Conservation (phyloP, 345 rosid genomes). For the Dovyalis caffra region DNA sequence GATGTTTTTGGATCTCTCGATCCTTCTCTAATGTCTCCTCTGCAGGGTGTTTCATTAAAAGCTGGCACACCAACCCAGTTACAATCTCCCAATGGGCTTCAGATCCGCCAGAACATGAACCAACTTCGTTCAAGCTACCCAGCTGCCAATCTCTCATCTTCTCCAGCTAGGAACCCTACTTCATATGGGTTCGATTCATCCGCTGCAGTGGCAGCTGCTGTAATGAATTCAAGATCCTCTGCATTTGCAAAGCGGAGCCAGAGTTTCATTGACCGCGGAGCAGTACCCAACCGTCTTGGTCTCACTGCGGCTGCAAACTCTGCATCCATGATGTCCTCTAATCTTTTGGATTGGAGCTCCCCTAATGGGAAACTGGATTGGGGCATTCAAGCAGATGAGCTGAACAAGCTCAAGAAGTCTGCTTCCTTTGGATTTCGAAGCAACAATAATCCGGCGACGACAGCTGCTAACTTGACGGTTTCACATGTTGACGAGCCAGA, state of each 20-base stretch:
- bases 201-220: conserved; percentile 82
- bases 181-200: conserved; percentile 72
- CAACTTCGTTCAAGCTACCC: conserved; percentile 68
- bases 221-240: conserved; percentile 88
- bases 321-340: conserved; percentile 46
- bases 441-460: conserved; percentile 33
- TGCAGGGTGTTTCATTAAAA: conserved; percentile 45
- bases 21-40: conserved; percentile 54
- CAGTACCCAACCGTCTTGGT: conserved; percentile 33
- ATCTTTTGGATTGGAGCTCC: conserved; percentile 72
- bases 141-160: conserved; percentile 43
- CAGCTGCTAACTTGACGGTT: conserved; percentile 23
- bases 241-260: conserved; percentile 86
- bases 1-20: conserved; percentile 62
- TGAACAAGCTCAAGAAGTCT: conserved; percentile 76
- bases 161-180: conserved; percentile 53
- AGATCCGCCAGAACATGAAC: conserved; percentile 63
- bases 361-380: conserved; percentile 82
- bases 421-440: conserved; percentile 73
- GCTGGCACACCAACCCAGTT: conserved; percentile 45
- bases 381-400: conserved; percentile 86
- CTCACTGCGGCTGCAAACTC: conserved; percentile 48
- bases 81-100: conserved; percentile 66
- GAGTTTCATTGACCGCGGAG: conserved; percentile 79
- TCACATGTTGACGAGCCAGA: conserved; percentile 67